phyloP scores from a whole-genome alignment of 495 filamentous ascomycete species.

The Ascobolus immersus region DNA sequence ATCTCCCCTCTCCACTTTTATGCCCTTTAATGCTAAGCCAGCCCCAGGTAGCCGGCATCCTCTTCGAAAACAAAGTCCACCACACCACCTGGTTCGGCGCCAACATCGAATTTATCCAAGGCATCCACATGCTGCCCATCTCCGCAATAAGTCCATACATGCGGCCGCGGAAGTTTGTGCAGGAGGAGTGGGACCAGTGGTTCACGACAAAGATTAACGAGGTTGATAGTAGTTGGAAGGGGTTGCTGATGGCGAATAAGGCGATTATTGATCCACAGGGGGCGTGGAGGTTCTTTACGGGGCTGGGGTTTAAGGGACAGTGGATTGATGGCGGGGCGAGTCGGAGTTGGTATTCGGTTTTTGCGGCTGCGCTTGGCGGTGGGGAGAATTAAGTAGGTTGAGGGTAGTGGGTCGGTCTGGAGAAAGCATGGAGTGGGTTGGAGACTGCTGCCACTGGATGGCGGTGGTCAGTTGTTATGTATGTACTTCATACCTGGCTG shows the following conservation, averaged over 20 bases:
- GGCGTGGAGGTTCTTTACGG: slow-evolving; percentile 49
- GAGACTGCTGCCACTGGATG: too few relatives aligned
- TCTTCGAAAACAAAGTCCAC: slow-evolving; percentile 94
- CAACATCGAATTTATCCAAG: slow-evolving; percentile 64
- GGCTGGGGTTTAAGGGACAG: slow-evolving; percentile 33
- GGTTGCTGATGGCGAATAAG: slow-evolving; percentile 60
- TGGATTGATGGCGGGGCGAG: slow-evolving; percentile 74
- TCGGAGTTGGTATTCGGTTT: slow-evolving; percentile 72
- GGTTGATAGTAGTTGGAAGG: slow-evolving; percentile 55
- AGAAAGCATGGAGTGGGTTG: too few relatives aligned
- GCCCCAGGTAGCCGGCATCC: slow-evolving; percentile 75
- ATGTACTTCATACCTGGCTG: too few relatives aligned
- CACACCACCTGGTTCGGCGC: slow-evolving; percentile 82
- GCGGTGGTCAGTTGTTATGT: too few relatives aligned
- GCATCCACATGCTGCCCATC: slow-evolving; percentile 90
- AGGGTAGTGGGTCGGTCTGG: too few relatives aligned
- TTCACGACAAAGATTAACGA: slow-evolving; percentile 39
- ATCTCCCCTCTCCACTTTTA: slow-evolving; percentile 56
- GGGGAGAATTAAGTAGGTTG: too few relatives aligned
- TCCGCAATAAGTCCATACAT: slow-evolving; percentile 43
- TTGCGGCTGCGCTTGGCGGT: slow-evolving; percentile 25
- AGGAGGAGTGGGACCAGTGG: slow-evolving; percentile 62
- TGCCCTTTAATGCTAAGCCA: too few relatives aligned
- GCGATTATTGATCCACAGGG: slow-evolving; percentile 48
- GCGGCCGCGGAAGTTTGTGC: slow-evolving; percentile 42